Conservation (phyloP, 495 filamentous ascomycete genomes). For the Talaromyces borbonicus region DNA sequence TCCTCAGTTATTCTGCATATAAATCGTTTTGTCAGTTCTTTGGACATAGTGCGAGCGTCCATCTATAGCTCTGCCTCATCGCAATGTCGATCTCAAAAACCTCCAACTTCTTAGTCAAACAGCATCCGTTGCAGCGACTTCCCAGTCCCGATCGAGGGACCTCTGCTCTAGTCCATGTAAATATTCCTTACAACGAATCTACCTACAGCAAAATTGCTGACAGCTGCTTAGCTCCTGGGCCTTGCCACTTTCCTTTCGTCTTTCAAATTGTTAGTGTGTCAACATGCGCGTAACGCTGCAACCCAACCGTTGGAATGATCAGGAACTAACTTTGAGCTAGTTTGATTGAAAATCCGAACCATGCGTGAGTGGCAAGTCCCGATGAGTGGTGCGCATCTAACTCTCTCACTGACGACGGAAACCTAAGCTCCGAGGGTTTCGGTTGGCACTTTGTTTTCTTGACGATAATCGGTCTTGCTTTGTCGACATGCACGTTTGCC, state of each 20-base stretch:
- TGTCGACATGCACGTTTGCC: slow-evolving; percentile 60
- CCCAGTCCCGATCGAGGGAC: slow-evolving; percentile 58
- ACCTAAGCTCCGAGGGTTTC: slow-evolving; percentile 53
- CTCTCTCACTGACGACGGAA: slow-evolving; percentile 3
- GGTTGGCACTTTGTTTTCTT: slow-evolving; percentile 81
- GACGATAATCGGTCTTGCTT: slow-evolving; percentile 68
- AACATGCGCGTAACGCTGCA: too few relatives aligned
- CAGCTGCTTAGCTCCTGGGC: slow-evolving; percentile 38
- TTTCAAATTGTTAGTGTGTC: slow-evolving; percentile 49
- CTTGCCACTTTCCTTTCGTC: slow-evolving; percentile 58
- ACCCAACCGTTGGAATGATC: too few relatives aligned
- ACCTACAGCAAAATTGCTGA: slow-evolving; percentile 4
- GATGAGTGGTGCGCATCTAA: slow-evolving; percentile 13
- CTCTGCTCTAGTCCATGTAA: slow-evolving; percentile 64
- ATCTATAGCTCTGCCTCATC: background rate
- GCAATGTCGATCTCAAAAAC: slow-evolving; percentile 10
- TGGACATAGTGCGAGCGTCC: background rate
- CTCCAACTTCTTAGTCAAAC: slow-evolving; percentile 15
- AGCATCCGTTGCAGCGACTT: slow-evolving; percentile 65
- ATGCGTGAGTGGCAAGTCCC: slow-evolving; percentile 25
- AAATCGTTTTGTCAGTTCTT: background rate
- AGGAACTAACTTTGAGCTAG: slow-evolving; percentile 14
- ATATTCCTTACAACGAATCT: slow-evolving; percentile 2
- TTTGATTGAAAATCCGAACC: slow-evolving; percentile 36
- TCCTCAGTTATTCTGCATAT: too few relatives aligned